Percentiles rank a stretch among this genome's conserved stretches.
These are phyloP conservation scores for Cucurbita pepo DNA, from an alignment of 306 rosid species.

Conservation along the genomic window DNA sequence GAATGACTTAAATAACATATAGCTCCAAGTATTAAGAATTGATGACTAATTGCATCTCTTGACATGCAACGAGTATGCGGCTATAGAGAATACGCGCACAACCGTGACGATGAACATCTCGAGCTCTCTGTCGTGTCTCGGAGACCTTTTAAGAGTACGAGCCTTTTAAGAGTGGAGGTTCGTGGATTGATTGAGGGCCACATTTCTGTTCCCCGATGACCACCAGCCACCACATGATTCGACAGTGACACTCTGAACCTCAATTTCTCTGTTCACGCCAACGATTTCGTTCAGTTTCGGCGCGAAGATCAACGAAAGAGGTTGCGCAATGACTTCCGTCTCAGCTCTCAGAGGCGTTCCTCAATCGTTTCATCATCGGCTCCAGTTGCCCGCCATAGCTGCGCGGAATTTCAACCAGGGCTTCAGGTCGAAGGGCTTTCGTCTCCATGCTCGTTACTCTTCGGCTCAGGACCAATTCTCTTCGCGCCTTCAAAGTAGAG, in stretches of 20 bases:
- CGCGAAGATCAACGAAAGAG: background rate
- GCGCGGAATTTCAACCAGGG: constrained; percentile 9
- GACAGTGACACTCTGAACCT: background rate
- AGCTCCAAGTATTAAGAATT: no score
- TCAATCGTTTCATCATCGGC: constrained; percentile 17
- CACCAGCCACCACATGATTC: background rate
- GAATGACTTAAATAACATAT: no score
- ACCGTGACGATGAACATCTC: no score
- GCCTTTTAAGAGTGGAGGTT: background rate
- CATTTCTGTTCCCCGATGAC: background rate
- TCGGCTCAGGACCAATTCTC: constrained; percentile 62
- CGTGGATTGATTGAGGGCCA: background rate
- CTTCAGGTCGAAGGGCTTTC: constrained; percentile 24
- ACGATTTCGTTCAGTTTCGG: background rate
- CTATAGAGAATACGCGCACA: no score
- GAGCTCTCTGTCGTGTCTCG: no score
- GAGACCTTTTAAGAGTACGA: no score
- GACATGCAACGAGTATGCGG: no score
- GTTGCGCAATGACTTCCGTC: constrained; percentile 38
- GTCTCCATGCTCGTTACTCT: constrained; percentile 54
- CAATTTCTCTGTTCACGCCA: background rate
- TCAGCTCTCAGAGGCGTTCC: constrained; percentile 50
- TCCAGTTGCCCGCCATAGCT: background rate
- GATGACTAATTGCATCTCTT: no score
- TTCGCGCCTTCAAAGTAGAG: constrained; percentile 58